Evolutionary conservation across 2,329 filamentous ascomycete species (phyloP).

Genomic region (Canariomyces notabilis): DNA sequence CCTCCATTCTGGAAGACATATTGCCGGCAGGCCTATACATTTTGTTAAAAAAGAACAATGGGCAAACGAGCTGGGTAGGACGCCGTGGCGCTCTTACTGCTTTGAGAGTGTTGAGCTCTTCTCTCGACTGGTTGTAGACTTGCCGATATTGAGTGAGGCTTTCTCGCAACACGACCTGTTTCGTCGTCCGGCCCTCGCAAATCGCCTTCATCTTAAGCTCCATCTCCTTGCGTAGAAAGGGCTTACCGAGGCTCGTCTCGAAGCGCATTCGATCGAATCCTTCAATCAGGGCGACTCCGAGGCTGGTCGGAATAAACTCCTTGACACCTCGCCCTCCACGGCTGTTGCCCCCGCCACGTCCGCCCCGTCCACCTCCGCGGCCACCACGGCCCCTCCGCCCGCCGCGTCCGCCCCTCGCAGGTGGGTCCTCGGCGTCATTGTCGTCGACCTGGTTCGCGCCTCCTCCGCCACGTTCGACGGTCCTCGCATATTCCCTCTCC

Average conservation of each 20-base stretch:
- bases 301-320: constrained; percentile 87
- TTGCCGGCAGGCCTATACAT: constrained; percentile 46
- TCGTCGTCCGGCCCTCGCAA: constrained; percentile 77
- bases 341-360: constrained; percentile 37
- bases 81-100: constrained; percentile 42
- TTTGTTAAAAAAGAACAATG: constrained; percentile 5
- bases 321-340: constrained; percentile 53
- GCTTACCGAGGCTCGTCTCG: constrained; percentile 88
- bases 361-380: constrained; percentile 38
- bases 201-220: constrained; percentile 96
- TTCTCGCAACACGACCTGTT: constrained; percentile 69
- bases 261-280: constrained; percentile 94
- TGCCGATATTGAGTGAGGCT: constrained; percentile 81
- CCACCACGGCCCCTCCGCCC: constrained; percentile 48
- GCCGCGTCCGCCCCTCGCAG: constrained; percentile 38
- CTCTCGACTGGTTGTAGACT: constrained; percentile 77
- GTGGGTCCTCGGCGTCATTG: constrained; percentile 32
- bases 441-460: constrained; percentile 24
- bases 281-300: constrained; percentile 86
- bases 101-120: constrained; percentile 65
- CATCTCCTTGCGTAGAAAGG: constrained; percentile 96
- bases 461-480: constrained; percentile 42
- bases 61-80: constrained; percentile 5
- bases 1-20: constrained; percentile 42
- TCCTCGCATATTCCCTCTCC: constrained; percentile 77